These are phyloP conservation scores for Pseudopyricularia cyperi DNA, from an alignment of 2,329 filamentous ascomycete genomes.

Conservation along the genomic window DNA sequence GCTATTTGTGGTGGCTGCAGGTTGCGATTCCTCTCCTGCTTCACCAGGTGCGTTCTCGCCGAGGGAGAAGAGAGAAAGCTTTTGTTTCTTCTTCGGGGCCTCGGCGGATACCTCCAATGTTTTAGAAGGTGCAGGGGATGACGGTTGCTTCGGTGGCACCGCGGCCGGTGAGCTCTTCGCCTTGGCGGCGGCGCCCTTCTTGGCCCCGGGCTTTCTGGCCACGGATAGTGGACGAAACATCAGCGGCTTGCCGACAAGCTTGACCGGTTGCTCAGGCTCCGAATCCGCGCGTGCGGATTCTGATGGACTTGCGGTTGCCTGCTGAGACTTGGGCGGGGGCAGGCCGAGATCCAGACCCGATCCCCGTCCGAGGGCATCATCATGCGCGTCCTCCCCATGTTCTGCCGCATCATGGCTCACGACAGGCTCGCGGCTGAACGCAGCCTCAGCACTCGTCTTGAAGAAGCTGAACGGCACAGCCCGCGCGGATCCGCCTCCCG, in stretches of 20 bases:
- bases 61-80: constrained; percentile 59
- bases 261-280: constrained; percentile 49
- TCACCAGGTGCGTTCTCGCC: constrained; percentile 21
- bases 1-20: constrained; percentile 9
- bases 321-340: constrained; percentile 24
- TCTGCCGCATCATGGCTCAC: constrained; percentile 3
- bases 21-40: background rate
- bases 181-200: constrained; percentile 30
- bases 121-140: constrained; percentile 6
- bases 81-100: constrained; percentile 46
- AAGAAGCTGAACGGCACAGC: constrained; percentile 48
- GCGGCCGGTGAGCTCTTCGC: background rate
- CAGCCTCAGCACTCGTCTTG: constrained; percentile 73
- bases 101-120: constrained; percentile 12
- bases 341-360: constrained; percentile 15
- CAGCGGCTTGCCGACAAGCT: constrained; percentile 64
- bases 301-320: constrained; percentile 16
- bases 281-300: constrained; percentile 38
- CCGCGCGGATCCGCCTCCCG: background rate
- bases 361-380: background rate
- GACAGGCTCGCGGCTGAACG: constrained; percentile 51
- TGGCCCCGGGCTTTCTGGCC: constrained; percentile 59
- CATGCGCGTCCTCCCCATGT: background rate
- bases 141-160: constrained; percentile 5
- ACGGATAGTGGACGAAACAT: constrained; percentile 88